Evolutionary conservation across 2,329 filamentous ascomycete genomes (phyloP).

Genomic region (Domatiomyces catenatus): DNA sequence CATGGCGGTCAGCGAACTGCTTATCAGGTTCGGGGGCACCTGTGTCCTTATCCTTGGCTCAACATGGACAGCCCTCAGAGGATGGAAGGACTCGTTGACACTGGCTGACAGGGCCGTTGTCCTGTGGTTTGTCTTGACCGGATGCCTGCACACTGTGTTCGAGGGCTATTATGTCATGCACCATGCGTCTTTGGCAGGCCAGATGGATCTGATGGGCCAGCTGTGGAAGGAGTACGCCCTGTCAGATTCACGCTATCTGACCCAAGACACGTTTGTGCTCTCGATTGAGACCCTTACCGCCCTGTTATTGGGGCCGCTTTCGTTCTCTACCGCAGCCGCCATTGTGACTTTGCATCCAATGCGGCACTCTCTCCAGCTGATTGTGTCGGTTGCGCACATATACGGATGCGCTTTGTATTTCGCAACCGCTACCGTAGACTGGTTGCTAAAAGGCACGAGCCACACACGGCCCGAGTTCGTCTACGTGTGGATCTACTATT

Average conservation of each 20-base stretch:
- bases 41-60: constrained; percentile 42
- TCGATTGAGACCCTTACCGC: constrained; percentile 73
- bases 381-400: constrained; percentile 48
- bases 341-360: constrained; percentile 40
- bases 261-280: constrained; percentile 67
- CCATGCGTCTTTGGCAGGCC: constrained; percentile 48
- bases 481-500: constrained; percentile 53
- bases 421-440: constrained; percentile 46
- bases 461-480: constrained; percentile 48
- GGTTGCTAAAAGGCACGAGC: constrained; percentile 36
- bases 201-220: constrained; percentile 63
- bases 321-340: constrained; percentile 40
- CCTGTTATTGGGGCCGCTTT: constrained; percentile 51
- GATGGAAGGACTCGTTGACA: constrained; percentile 37
- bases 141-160: constrained; percentile 58
- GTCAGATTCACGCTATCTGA: constrained; percentile 76
- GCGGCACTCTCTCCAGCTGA: constrained; percentile 43
- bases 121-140: constrained; percentile 60
- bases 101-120: constrained; percentile 43
- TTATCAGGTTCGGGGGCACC: constrained; percentile 43
- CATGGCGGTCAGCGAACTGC: constrained; percentile 41
- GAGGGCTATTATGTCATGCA: constrained; percentile 71
- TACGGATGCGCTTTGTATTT: constrained; percentile 52
- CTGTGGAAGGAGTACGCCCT: constrained; percentile 87
- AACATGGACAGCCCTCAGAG: constrained; percentile 40